Evolutionary conservation across 495 filamentous ascomycete species (phyloP).

Genomic region (Elaphomyces granulatus): DNA sequence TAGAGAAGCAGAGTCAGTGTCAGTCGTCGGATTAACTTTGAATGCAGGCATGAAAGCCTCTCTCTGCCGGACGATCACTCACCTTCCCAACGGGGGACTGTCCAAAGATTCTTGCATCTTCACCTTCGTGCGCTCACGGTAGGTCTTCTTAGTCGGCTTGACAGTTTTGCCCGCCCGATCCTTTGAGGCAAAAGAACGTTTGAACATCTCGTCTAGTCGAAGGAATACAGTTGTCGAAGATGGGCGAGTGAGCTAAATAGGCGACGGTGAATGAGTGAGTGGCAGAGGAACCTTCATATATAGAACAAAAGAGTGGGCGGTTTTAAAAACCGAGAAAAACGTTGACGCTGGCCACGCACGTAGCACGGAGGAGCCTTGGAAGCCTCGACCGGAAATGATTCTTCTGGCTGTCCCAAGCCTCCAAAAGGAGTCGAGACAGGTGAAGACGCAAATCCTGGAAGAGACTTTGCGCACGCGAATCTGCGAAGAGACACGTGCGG

Average conservation of each 20-base stretch:
- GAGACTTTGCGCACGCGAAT: conserved; percentile 6
- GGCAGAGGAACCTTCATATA: conserved; percentile 16
- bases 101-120: conserved; percentile 56
- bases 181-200: conserved; percentile 63
- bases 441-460: conserved; percentile 5
- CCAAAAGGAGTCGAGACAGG: conserved; percentile 1
- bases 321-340: conserved; percentile 11
- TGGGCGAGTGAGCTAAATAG: conserved; percentile 1
- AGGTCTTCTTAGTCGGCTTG: conserved; percentile 57
- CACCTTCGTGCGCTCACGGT: conserved; percentile 57
- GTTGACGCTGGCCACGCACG: conserved; percentile 8
- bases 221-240: not conserved
- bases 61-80: too few species aligned
- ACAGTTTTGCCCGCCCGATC: conserved; percentile 66
- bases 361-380: conserved; percentile 6
- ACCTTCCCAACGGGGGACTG: conserved; percentile 37
- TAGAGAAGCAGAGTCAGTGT: conserved; percentile 21
- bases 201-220: conserved; percentile 54
- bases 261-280: conserved; percentile 5
- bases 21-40: too few species aligned
- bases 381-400: conserved; percentile 8
- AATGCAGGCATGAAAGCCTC: too few species aligned
- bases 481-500: conserved; percentile 1
- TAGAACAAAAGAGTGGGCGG: conserved; percentile 21
- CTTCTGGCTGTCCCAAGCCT: conserved; percentile 1